phyloP scores from a whole-genome alignment of 2,329 filamentous ascomycete genomes.

The Fusarium tricinctum region DNA sequence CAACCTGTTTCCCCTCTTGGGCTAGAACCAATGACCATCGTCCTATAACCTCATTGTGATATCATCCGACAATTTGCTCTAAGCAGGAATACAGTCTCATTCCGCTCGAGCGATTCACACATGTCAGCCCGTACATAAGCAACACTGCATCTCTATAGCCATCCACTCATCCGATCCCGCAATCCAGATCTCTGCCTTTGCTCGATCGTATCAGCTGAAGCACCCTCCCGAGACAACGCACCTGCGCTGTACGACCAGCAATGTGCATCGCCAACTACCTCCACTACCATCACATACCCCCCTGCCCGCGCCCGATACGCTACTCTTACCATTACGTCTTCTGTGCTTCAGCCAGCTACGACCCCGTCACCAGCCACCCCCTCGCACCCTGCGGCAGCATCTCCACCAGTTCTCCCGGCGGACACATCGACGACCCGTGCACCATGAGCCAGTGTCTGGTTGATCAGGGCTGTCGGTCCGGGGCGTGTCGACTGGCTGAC shows the following conservation, averaged over 20 bases:
- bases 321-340: constrained; percentile 61
- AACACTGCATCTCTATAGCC: neutral
- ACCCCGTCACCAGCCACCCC: constrained; percentile 49
- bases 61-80: constrained; percentile 3
- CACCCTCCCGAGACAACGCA: constrained; percentile 48
- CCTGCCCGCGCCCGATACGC: constrained; percentile 59
- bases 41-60: constrained; percentile 6
- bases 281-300: constrained; percentile 64
- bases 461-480: constrained; percentile 62
- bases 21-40: neutral
- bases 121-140: neutral
- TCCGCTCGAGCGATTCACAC: constrained; percentile 1
- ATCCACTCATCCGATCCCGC: constrained; percentile 12
- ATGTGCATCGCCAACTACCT: constrained; percentile 68
- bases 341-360: constrained; percentile 56
- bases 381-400: constrained; percentile 44
- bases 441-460: constrained; percentile 61
- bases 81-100: constrained; percentile 7
- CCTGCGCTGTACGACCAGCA: constrained; percentile 32
- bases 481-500: constrained; percentile 63
- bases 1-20: neutral
- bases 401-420: constrained; percentile 22
- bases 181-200: constrained; percentile 8
- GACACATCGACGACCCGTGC: constrained; percentile 61
- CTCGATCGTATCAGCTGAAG: constrained; percentile 42